Percentiles rank a stretch among this genome's conserved stretches.
Conservation (phyloP, 805 yeast genomes). For the Wickerhamiella spandovensis region DNA sequence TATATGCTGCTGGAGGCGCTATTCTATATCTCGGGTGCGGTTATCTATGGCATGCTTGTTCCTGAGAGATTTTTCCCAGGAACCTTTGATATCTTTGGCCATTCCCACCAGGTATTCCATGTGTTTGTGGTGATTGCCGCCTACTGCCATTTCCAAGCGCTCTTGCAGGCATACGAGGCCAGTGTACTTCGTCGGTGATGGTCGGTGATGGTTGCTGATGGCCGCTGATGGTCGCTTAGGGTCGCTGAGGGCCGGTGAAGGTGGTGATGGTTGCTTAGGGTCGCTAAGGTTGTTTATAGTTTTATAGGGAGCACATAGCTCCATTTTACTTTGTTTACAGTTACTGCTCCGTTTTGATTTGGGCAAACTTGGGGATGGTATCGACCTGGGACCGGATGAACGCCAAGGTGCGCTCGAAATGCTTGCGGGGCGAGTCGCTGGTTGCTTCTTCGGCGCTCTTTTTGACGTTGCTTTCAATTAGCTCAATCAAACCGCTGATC, state of each 20-base stretch:
- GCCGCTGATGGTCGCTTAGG: too few species aligned
- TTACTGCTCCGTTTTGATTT: not conserved
- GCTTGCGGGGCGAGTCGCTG: conserved; percentile 32
- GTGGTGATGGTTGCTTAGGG: too few species aligned
- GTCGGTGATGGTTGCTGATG: too few species aligned
- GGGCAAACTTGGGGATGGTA: conserved; percentile 44
- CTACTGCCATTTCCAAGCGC: conserved; percentile 53
- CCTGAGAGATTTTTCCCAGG: conserved; percentile 67
- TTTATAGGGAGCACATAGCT: not conserved
- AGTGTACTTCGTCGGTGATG: conserved; percentile 1
- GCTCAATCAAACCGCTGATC: conserved; percentile 73
- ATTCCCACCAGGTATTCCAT: conserved; percentile 79
- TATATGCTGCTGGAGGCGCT: conserved; percentile 62
- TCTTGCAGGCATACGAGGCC: conserved; percentile 39
- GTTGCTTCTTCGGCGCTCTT: conserved; percentile 22
- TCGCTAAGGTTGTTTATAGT: too few species aligned
- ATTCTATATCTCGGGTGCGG: conserved; percentile 68
- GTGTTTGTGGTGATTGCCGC: conserved; percentile 66
- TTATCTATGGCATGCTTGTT: conserved; percentile 58
- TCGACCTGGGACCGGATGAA: conserved; percentile 58
- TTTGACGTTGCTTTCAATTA: conserved; percentile 36
- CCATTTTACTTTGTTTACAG: not conserved
- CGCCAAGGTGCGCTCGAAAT: conserved; percentile 58
- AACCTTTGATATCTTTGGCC: conserved; percentile 54
- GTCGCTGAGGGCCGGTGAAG: too few species aligned